Evolutionary conservation across 176 grass and related monocot species (phyloP), one percentile per base, ranked within the genome.

Genomic region (Olyra latifolia): DNA sequence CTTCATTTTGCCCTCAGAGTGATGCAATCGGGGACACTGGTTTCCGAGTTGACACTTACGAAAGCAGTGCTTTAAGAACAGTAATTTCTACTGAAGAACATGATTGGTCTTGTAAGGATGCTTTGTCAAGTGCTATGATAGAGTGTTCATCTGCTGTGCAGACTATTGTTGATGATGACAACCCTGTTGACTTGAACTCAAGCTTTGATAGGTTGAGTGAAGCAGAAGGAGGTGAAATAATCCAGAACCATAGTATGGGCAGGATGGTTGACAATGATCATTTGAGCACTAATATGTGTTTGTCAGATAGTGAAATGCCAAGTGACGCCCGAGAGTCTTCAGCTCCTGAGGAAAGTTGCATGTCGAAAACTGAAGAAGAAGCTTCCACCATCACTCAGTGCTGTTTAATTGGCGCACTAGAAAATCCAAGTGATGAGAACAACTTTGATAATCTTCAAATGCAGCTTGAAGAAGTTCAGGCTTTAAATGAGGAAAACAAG

Each of bases 1-100:
- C 84, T 80, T 81, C 55, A 70, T 42, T 90, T 59, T 78, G 55
- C 76, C 46, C 80, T 42, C 81, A 84, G 82, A 92, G 64, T 65
- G 78, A 93, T 83, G 52, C 49, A n/a, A 69, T 73, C 76, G 85
- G 77, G 80, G 83, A 78, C 72, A 57, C 76, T 42, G 81, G 48
- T 85, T 73, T 83, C 43, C 80, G 72, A 71, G 57, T 83, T 46
- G 75, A 82, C 57, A 78, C 7, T 63, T 61, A 74, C 30, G 85
- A 92, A 67, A 87, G 48, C 63, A 81, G 82, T 59, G 82, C 42
- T 62, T 84, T 72, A 68, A 77, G 84, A 84, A 79, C 22, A 45
- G 16, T 54, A 22, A 20, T 56, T 35, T 71, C 24, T 72, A 39
- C 27, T 6, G 70, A 56, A 86, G 62, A 83, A 64, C 53, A 80